Conservation (phyloP, 2,329 filamentous ascomycete species). For the Fusarium torulosum region DNA sequence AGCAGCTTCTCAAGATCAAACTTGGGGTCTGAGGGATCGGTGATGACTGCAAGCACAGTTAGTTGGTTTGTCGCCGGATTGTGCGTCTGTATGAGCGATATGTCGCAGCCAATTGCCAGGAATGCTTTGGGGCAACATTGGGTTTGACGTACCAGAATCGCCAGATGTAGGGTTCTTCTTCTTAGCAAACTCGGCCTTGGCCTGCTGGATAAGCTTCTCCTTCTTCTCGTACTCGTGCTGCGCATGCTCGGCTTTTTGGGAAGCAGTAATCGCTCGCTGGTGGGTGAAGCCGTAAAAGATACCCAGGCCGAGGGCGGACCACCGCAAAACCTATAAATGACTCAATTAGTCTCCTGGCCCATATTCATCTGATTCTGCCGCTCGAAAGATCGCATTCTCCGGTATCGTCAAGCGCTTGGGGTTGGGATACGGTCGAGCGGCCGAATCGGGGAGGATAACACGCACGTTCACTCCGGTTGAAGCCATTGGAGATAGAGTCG, state of each 20-base stretch:
- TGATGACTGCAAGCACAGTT: conserved; percentile 49
- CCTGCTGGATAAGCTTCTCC: conserved; percentile 89
- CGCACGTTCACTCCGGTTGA: conserved; percentile 77
- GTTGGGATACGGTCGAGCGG: conserved; percentile 42
- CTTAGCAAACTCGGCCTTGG: conserved; percentile 90
- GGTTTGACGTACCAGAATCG: conserved; percentile 50
- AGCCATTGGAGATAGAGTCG: conserved; percentile 68
- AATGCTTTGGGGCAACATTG: conserved; percentile 12
- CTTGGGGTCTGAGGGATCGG: conserved; percentile 83
- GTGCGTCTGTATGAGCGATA: conserved; percentile 8
- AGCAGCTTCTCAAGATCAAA: conserved; percentile 94
- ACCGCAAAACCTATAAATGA: conserved; percentile 85
- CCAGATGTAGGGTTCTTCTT: conserved; percentile 68
- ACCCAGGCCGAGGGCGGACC: conserved; percentile 91
- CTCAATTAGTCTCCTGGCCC: conserved; percentile 48
- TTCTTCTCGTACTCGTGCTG: conserved; percentile 92
- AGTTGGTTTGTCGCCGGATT: conserved; percentile 32
- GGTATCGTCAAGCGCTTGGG: conserved; percentile 35
- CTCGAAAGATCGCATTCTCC: conserved; percentile 29
- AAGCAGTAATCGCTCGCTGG: conserved; percentile 82
- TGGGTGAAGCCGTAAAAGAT: conserved; percentile 97
- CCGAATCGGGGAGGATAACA: conserved; percentile 51
- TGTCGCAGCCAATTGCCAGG: conserved; percentile 29
- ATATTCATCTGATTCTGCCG: conserved; percentile 18
- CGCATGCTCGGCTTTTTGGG: conserved; percentile 76